Evolutionary conservation across 1,284 basidiomycete genomes (phyloP).

Genomic region (Neonothopanus nambi): DNA sequence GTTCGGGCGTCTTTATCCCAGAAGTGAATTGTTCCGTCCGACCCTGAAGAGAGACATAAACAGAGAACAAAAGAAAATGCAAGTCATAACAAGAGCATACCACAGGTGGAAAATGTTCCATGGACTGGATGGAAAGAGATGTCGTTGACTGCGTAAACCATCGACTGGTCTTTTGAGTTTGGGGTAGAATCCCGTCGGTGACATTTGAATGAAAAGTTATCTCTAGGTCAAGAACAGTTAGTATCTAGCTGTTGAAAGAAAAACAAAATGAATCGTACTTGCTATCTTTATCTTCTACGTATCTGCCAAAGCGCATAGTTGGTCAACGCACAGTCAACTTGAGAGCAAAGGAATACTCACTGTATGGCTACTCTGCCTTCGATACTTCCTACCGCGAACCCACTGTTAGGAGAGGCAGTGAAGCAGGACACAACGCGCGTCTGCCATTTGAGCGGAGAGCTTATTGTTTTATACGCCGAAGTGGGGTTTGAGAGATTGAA

Average conservation of each 20-base stretch:
- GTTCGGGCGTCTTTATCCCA: constrained; percentile 93
- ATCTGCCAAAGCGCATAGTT: constrained; percentile 41
- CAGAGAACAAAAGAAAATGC: constrained; percentile 22
- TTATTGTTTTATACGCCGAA: constrained; percentile 74
- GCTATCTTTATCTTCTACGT: constrained; percentile 79
- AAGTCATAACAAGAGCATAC: constrained; percentile 43
- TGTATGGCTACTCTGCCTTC: constrained; percentile 97
- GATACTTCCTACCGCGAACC: constrained; percentile 92
- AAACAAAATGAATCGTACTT: constrained; percentile 39
- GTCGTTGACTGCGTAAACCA: constrained; percentile 91
- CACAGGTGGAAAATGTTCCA: constrained; percentile 94
- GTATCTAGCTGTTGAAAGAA: background rate
- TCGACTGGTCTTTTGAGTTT: constrained; percentile 68
- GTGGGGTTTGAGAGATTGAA: constrained; percentile 85
- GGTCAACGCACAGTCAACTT: constrained; percentile 1
- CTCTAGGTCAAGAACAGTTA: constrained; percentile 37
- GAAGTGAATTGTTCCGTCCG: constrained; percentile 81
- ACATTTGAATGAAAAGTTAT: constrained; percentile 96
- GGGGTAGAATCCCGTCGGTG: constrained; percentile 79
- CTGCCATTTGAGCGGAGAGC: constrained; percentile 92
- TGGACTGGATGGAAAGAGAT: constrained; percentile 87
- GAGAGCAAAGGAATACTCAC: constrained; percentile 49
- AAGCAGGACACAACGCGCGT: constrained; percentile 90
- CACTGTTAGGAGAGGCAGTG: constrained; percentile 64
- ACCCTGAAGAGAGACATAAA: constrained; percentile 36